Percentiles rank a stretch among this genome's conserved stretches.
These are phyloP conservation scores for Triticum urartu DNA, from an alignment of 176 grass and related monocot genomes.

Conservation along the genomic window DNA sequence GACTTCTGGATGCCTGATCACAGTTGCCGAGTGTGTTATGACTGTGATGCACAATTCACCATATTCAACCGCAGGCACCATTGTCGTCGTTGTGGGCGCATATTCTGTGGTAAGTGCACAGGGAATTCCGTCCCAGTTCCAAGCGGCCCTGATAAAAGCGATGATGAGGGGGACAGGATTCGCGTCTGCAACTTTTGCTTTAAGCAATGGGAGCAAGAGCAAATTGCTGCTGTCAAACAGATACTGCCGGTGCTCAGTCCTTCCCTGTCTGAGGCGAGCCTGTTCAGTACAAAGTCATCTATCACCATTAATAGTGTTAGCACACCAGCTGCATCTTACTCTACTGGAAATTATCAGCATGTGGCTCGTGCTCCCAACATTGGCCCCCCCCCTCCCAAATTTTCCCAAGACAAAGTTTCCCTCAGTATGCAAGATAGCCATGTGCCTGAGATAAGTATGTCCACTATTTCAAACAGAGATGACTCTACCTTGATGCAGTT, in stretches of 20 bases:
- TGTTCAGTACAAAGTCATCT: slow-evolving; percentile 65
- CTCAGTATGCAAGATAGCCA: slow-evolving; percentile 42
- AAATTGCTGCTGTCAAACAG: slow-evolving; percentile 40
- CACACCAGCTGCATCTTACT: slow-evolving; percentile 46
- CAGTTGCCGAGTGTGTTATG: slow-evolving; percentile 87
- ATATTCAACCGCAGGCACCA: slow-evolving; percentile 92
- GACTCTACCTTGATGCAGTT: slow-evolving; percentile 53
- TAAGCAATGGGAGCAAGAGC: slow-evolving; percentile 80
- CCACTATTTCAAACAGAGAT: slow-evolving; percentile 56
- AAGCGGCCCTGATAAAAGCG: slow-evolving; percentile 32
- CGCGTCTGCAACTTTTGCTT: slow-evolving; percentile 91
- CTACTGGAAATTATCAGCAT: slow-evolving; percentile 57
- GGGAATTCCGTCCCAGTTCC: slow-evolving; percentile 63
- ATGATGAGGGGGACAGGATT: slow-evolving; percentile 59
- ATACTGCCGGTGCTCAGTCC: slow-evolving; percentile 38
- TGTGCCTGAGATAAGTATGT: slow-evolving; percentile 49
- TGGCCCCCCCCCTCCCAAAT: slow-evolving; percentile 42
- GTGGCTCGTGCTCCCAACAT: slow-evolving; percentile 45
- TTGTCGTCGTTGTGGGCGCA: slow-evolving; percentile 87
- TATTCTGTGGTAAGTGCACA: slow-evolving; percentile 94
- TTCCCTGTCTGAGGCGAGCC: slow-evolving; percentile 53
- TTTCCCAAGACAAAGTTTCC: slow-evolving; percentile 42
- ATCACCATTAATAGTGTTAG: slow-evolving; percentile 52
- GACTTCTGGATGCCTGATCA: slow-evolving; percentile 98
- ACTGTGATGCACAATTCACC: slow-evolving; percentile 77